Evolutionary conservation across 331 rosid species (phyloP), one percentile per base, ranked within the genome.

Genomic region (Saraca asoca): DNA sequence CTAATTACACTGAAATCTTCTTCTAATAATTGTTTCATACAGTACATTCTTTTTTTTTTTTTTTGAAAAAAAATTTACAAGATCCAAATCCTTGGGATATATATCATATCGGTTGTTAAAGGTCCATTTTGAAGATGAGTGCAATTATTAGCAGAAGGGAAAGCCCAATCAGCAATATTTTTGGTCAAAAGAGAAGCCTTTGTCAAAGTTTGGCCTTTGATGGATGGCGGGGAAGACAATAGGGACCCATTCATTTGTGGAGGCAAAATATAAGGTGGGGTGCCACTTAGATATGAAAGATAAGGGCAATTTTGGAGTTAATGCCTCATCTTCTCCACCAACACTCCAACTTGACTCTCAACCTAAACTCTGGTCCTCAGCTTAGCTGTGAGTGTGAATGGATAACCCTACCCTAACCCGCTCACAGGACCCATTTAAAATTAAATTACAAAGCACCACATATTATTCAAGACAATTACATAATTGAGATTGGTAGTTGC

Each of bases 221-320:
- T 33, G 59, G 68, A 54, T 54, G 68, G 33, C 57, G 29, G 66
- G 63, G 75, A 70, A 80, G 66, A 57, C 46, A 48, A 70, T 29
- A 61, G 64, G 85, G 83, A 67, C 88, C 88, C 84, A 58, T 62
- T 64, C 61, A 66, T 81, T 68, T 48, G 70, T 60, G 82, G 69
- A 49, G 72, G 74, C 55, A 61, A 67, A 73, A 69, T 48, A 74
- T 50, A 31, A 53, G 39, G 75, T 78, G 80, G 80, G 88, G 85
- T 58, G 61, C 88, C 82, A 29, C 71, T 54, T 19, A 34, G 85
- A 69, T 75, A 46, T 69, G 71, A 58, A 70, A 73, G 75, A 77
- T 81, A 79, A 75, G 73, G 81, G 64, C 42, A 44, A 69, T 64
- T 64, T 78, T 66, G 52, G 75, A 77, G 72, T 78, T 79, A 85